phyloP scores from a whole-genome alignment of 2,329 filamentous ascomycete species.

The Colletotrichum acutatum region DNA sequence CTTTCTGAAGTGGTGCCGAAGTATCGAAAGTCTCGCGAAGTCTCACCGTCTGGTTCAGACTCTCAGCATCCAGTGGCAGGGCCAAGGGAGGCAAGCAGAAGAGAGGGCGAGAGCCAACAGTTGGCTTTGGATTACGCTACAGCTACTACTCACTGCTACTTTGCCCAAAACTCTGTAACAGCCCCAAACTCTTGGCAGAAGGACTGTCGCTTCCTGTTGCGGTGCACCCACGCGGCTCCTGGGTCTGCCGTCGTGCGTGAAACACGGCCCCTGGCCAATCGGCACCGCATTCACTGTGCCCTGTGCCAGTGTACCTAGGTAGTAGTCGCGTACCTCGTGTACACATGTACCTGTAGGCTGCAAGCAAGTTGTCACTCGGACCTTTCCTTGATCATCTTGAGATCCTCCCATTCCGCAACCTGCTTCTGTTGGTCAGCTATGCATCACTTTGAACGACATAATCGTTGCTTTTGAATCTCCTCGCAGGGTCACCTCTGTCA shows the following conservation, averaged over 20 bases:
- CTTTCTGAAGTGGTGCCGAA: not conserved
- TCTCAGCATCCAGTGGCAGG: not conserved
- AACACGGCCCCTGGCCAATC: conserved; percentile 23
- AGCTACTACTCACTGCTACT: conserved; percentile 12
- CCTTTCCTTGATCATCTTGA: conserved; percentile 24
- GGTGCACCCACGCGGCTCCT: conserved; percentile 16
- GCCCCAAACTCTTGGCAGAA: conserved; percentile 33
- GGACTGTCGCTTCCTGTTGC: conserved; percentile 14
- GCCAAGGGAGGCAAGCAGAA: not conserved
- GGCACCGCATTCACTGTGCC: not conserved
- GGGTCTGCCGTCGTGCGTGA: conserved; percentile 23
- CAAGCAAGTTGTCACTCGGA: conserved; percentile 7
- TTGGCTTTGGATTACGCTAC: conserved; percentile 16
- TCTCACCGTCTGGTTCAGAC: not conserved
- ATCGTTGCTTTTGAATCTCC: not conserved
- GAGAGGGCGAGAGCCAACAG: not conserved
- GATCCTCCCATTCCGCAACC: not conserved
- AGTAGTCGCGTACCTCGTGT: too few species aligned
- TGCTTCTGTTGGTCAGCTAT: conserved; percentile 1
- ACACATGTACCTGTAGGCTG: too few species aligned
- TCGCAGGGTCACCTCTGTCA: conserved; percentile 17
- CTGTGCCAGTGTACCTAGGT: too few species aligned
- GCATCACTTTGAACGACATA: conserved; percentile 3
- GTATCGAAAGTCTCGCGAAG: not conserved
- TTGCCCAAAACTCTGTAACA: conserved; percentile 26